Base-by-base conservation (phyloP, 768 basidiomycete genomes). In the Tephrocybe sp. region DNA sequence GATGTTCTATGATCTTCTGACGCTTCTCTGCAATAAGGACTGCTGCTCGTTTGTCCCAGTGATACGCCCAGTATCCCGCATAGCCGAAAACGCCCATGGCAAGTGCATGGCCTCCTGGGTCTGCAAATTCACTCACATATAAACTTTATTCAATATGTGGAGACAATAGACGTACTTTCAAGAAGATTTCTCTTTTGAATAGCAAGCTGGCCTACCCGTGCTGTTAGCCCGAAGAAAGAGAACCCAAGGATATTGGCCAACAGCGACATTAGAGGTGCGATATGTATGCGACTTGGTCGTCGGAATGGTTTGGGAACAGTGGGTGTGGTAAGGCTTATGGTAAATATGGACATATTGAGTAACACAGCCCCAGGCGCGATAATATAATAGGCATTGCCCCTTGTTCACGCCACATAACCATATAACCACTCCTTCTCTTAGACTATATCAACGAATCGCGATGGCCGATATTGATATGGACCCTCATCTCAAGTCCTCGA, bases 171-270 rank as follows among this genome's bases (percentile, higher is more conserved):
- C 92, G 65, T 63, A 95, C 93, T 91, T 38, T 83, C 78, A 68
- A 89, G 80, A 52, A 94, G 77, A 62, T 84, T 83, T 60, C 87
- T 77, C 64, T 78, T 84, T 68, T 92, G 87, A 60, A 97, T 87
- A 46, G 86, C 87, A 19, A 97, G 83, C 70, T 95, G 92, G 59
- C 89, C 91, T 52, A 92, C 75, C 51, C 94, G 79, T 16, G 86
- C 84, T 18, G 85, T 84, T 51, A 97, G 85, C 35, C 93, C 93
- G 62, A 92, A 86, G 49, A 79, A 67, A 2, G 89, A 87, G 69
- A 90, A 90, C 34, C 89, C 89, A 62, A 90, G 65, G 54, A 92
- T 69, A 62, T 81, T 89, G 42, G 81, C 70, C 48, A 87, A 71
- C 62, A 90, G 69, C 34, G 86, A 64, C 84, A 89, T 89, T 48